phyloP scores from a whole-genome alignment of 2,329 filamentous ascomycete species.

The Fusarium subglutinans region DNA sequence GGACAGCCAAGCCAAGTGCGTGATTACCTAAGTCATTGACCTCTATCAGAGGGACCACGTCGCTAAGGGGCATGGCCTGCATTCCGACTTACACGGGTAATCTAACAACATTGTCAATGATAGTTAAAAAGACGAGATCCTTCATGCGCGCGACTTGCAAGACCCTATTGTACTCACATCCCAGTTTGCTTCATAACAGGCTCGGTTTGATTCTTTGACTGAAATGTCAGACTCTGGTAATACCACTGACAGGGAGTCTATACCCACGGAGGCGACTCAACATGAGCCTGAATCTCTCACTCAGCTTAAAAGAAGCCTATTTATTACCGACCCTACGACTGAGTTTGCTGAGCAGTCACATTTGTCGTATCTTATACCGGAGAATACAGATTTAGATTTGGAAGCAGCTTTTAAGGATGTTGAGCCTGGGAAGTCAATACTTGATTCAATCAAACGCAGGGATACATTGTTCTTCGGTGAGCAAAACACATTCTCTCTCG shows the following conservation, averaged over 20 bases:
- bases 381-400: constrained; percentile 63
- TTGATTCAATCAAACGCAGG: constrained; percentile 69
- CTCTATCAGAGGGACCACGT: constrained; percentile 32
- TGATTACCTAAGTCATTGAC: constrained; percentile 10
- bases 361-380: constrained; percentile 69
- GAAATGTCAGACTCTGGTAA: constrained; percentile 36
- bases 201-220: not conserved
- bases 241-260: constrained; percentile 29
- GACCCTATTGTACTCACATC: not conserved
- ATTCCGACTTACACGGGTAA: constrained; percentile 37
- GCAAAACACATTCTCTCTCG: constrained; percentile 52
- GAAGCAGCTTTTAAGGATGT: constrained; percentile 60
- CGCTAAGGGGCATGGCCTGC: constrained; percentile 31
- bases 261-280: constrained; percentile 24
- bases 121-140: constrained; percentile 2
- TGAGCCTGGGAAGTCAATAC: constrained; percentile 55
- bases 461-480: constrained; percentile 78
- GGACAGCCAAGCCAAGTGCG: not conserved
- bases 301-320: constrained; percentile 32
- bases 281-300: constrained; percentile 37
- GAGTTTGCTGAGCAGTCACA: constrained; percentile 66
- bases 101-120: constrained; percentile 13
- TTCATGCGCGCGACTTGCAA: not conserved
- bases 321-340: constrained; percentile 39
- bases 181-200: not conserved